phyloP scores from a whole-genome alignment of 148 eudicot species.

The Bassia scoparia region DNA sequence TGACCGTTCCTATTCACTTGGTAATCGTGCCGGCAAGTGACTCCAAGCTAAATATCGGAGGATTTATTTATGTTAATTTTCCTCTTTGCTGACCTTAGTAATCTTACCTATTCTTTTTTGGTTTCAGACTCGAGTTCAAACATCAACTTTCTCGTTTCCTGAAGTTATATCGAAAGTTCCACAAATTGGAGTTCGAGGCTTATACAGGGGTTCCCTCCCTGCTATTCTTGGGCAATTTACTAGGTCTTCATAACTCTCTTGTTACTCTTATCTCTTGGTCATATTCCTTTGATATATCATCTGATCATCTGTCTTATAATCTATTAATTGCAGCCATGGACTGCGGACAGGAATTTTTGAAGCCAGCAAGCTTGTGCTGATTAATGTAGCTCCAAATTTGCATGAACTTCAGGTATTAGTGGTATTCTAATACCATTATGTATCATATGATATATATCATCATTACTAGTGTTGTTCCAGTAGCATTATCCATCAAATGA shows the following conservation, averaged over 20 bases:
- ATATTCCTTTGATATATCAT: background rate
- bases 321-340: constrained; percentile 68
- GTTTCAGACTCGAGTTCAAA: constrained; percentile 87
- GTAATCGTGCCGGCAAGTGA: too few relatives aligned
- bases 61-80: background rate
- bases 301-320: constrained; percentile 13
- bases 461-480: constrained; percentile 22
- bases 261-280: background rate
- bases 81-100: background rate
- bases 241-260: constrained; percentile 42
- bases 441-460: background rate
- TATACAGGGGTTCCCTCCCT: constrained; percentile 87
- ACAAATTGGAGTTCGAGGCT: constrained; percentile 68
- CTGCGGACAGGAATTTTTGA: constrained; percentile 91
- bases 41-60: too few relatives aligned
- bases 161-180: constrained; percentile 83
- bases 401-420: constrained; percentile 76
- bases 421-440: constrained; percentile 7
- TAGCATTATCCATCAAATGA: background rate
- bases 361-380: constrained; percentile 72
- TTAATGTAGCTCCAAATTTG: constrained; percentile 73
- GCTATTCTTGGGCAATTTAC: constrained; percentile 96
- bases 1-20: too few relatives aligned
- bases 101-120: constrained; percentile 22
- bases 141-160: constrained; percentile 76